phyloP scores from a whole-genome alignment of 768 basidiomycete genomes.

The Podaxis sp. region DNA sequence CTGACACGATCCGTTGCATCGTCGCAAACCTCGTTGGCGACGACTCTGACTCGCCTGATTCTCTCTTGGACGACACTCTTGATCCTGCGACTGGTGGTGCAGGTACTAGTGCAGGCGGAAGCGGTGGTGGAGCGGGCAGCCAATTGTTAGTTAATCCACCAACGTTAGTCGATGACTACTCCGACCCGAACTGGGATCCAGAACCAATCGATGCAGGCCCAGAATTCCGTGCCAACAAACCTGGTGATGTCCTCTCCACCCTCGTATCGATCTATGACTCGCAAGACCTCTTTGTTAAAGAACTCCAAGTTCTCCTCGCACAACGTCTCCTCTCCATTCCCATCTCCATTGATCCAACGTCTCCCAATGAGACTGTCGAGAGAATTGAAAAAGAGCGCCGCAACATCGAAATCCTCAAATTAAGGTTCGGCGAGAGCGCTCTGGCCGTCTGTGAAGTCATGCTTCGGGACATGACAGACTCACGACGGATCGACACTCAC shows the following conservation, averaged over 20 bases:
- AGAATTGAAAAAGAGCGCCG: constrained; percentile 52
- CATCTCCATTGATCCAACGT: background rate
- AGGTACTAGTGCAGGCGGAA: background rate
- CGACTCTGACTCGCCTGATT: constrained; percentile 66
- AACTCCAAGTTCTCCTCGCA: constrained; percentile 88
- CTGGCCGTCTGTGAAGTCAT: constrained; percentile 97
- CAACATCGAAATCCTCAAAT: constrained; percentile 91
- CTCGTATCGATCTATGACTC: constrained; percentile 98
- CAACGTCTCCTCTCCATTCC: constrained; percentile 77
- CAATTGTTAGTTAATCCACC: background rate
- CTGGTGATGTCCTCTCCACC: constrained; percentile 92
- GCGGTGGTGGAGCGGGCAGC: background rate
- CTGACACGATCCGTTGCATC: constrained; percentile 92
- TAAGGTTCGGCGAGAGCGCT: constrained; percentile 91
- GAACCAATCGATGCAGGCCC: constrained; percentile 97
- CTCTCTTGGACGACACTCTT: constrained; percentile 79
- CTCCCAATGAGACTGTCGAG: background rate
- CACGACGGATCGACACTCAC: constrained; percentile 83
- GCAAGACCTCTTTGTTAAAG: constrained; percentile 93
- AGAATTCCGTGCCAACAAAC: constrained; percentile 88
- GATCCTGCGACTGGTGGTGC: constrained; percentile 56
- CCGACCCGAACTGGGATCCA: constrained; percentile 91
- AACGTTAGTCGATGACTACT: constrained; percentile 67
- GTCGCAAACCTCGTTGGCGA: constrained; percentile 89
- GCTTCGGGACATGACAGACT: constrained; percentile 96